Evolutionary conservation across 257 asterid genomes (phyloP), one percentile per base, ranked within the genome.

Genomic region (Ophiorrhiza pumila): DNA sequence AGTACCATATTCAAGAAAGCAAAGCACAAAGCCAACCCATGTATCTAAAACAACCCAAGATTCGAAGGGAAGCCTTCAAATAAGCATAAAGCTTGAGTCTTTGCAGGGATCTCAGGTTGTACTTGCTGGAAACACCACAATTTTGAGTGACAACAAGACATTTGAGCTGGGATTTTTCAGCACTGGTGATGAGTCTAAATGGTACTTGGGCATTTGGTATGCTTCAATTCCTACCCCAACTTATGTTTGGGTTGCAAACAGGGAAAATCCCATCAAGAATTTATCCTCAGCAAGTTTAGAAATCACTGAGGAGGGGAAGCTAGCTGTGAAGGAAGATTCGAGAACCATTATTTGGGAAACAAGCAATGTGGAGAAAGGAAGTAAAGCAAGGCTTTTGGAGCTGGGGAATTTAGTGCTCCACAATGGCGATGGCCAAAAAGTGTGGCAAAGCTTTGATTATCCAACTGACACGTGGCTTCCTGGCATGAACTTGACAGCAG

Each of bases 401-500:
- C 87, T 81, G 14, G 97, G 97, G 14, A 81, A 92, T 79, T 72
- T 92, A 49, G 87, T 85, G 7, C 74, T 92, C 56, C 69, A 77
- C 73, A 68, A 78, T 35, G 31, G 20, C 8, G 80, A 83, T 4
- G 89, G 94, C 20, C 58, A 53, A 25, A 27, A 79, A 42, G 77
- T 86, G 75, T 92, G 98, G 98, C 91, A 84, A 67, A 90, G 95
- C 80, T 90, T 92, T 80, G 93, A 92, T 82, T 83, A 78, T 71
- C 96, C 96, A 27, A 79, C 96, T 18, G 95, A 90, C 80, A 87
- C 96, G 50, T 92, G 93, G 88, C 89, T 90, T 31, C 94, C 97
- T 0, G 96, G 94, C 27, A 87, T 88, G 92, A 85, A 89, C 66
- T 53, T 88, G 79, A 86, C 91, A 22, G 84, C 86, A 65, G 79